phyloP scores from a whole-genome alignment of 306 rosid genomes.

The Hippophae tibetana region DNA sequence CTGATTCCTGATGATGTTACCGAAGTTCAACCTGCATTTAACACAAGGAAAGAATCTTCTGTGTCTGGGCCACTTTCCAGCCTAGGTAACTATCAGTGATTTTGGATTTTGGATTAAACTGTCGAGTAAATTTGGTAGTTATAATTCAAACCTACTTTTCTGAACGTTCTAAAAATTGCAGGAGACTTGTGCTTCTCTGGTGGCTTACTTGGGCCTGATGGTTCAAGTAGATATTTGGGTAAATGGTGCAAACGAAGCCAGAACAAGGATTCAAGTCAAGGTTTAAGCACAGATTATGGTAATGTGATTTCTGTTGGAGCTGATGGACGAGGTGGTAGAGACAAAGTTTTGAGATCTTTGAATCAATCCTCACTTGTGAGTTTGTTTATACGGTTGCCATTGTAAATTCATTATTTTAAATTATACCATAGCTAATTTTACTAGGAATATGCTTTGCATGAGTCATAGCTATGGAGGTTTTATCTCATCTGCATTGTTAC shows the following conservation, averaged over 20 bases:
- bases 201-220: slow-evolving; percentile 85
- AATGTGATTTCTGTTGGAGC: slow-evolving; percentile 73
- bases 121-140: slow-evolving; percentile 5
- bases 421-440: background rate
- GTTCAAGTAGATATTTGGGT: slow-evolving; percentile 66
- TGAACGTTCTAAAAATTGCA: slow-evolving; percentile 20
- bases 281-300: slow-evolving; percentile 32
- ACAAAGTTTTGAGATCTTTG: slow-evolving; percentile 63
- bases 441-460: background rate
- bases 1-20: slow-evolving; percentile 25
- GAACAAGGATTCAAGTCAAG: slow-evolving; percentile 26
- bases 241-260: slow-evolving; percentile 83
- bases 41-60: slow-evolving; percentile 56
- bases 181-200: slow-evolving; percentile 64
- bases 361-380: slow-evolving; percentile 44
- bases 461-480: background rate
- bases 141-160: background rate
- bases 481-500: too few relatives aligned
- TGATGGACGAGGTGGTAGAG: slow-evolving; percentile 88
- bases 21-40: slow-evolving; percentile 40
- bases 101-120: slow-evolving; percentile 5
- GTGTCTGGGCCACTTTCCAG: slow-evolving; percentile 30
- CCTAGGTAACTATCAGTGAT: slow-evolving; percentile 36
- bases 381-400: slow-evolving; percentile 18
- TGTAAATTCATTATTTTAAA: slow-evolving; percentile 9